phyloP scores from a whole-genome alignment of 306 rosid genomes.

The Clitoria ternatea region DNA sequence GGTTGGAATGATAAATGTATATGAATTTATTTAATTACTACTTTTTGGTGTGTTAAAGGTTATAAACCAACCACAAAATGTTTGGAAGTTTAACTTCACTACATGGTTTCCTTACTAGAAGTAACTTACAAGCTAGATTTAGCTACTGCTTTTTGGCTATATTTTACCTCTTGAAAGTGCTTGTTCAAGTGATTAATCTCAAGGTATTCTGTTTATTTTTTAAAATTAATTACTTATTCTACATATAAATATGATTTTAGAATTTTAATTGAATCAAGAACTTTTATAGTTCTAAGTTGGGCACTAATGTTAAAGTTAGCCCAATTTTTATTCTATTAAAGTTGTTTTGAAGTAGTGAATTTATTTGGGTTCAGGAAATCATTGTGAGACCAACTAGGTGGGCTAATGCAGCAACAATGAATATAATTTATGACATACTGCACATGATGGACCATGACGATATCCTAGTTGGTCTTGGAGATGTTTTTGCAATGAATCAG shows the following conservation, averaged over 20 bases:
- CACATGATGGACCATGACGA: conserved; percentile 99
- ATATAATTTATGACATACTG: conserved; percentile 69
- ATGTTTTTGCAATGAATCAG: conserved; percentile 66
- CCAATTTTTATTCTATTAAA: too few species aligned
- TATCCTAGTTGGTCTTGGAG: conserved; percentile 86
- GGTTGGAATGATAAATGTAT: background rate
- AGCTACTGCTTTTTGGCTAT: conserved; percentile 81
- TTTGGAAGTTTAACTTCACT: conserved; percentile 74
- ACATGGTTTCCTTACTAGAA: conserved; percentile 69
- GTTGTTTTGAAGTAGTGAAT: too few species aligned
- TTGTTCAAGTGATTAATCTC: conserved; percentile 70
- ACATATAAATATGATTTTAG: too few species aligned
- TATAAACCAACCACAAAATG: conserved; percentile 28
- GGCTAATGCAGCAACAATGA: conserved; percentile 90
- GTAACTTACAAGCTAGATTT: conserved; percentile 62
- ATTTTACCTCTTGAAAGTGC: conserved; percentile 77
- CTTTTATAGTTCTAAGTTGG: too few species aligned
- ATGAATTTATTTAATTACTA: background rate
- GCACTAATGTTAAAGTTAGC: too few species aligned
- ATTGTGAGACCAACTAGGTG: conserved; percentile 92
- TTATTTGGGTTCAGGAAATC: conserved; percentile 51
- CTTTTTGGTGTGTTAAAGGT: conserved; percentile 27
- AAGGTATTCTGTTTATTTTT: conserved; percentile 42
- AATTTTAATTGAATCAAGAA: too few species aligned
- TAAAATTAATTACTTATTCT: background rate